These are phyloP conservation scores for Parmelia sp. DNA, from an alignment of 495 filamentous ascomycete species.

Conservation along the genomic window DNA sequence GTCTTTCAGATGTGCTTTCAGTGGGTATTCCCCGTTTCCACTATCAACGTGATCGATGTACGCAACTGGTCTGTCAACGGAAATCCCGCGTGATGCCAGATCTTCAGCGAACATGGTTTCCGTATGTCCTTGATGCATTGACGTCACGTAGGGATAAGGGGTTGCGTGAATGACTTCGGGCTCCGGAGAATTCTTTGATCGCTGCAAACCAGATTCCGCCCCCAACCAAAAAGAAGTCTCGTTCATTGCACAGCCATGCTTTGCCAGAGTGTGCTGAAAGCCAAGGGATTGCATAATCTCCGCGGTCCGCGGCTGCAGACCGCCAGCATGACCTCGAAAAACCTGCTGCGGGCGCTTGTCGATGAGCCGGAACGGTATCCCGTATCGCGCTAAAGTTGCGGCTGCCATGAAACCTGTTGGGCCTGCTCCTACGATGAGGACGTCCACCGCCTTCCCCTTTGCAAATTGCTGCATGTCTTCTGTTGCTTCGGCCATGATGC, in stretches of 20 bases:
- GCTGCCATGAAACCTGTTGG: slow-evolving; percentile 11
- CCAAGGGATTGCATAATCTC: background rate
- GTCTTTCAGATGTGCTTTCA: background rate
- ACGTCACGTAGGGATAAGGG: background rate
- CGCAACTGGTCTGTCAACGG: background rate
- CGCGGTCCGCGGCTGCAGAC: background rate
- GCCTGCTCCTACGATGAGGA: slow-evolving; percentile 10
- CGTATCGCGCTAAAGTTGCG: slow-evolving; percentile 4
- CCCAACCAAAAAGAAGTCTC: background rate
- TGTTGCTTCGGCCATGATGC: background rate
- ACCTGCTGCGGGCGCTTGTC: background rate
- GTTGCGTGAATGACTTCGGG: background rate
- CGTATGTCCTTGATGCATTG: slow-evolving; percentile 1
- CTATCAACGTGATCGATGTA: background rate
- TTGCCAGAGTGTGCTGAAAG: background rate
- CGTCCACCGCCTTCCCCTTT: background rate
- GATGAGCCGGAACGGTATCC: background rate
- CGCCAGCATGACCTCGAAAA: background rate
- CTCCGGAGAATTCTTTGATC: background rate
- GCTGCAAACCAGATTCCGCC: background rate
- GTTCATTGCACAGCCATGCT: background rate
- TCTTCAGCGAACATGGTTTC: background rate
- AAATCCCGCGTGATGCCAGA: background rate
- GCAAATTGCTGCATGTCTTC: background rate
- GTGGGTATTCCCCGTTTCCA: background rate